A percentile compares a stretch with the other conserved stretches of the same genome.
Evolutionary conservation across 2,329 filamentous ascomycete genomes (phyloP).

Genomic region (Lachnellula subtilissima): DNA sequence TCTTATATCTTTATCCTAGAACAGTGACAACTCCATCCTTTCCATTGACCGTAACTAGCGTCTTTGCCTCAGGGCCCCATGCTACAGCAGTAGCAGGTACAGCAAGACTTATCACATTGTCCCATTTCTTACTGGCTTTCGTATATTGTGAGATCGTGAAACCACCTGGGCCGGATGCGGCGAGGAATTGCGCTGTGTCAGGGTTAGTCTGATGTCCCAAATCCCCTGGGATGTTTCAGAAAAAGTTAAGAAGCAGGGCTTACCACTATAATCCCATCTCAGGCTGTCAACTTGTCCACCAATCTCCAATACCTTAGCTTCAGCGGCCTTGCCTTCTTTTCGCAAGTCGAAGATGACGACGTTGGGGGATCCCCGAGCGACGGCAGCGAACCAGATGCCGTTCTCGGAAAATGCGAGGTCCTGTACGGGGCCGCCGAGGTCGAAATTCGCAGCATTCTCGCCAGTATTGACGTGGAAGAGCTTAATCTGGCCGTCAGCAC

Average conservation of each 20-base stretch:
- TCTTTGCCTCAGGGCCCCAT: conserved; percentile 74
- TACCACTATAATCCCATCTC: conserved; percentile 86
- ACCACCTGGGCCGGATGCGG: conserved; percentile 73
- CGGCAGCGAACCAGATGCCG: conserved; percentile 89
- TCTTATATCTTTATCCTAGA: conserved; percentile 41
- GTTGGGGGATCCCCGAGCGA: conserved; percentile 68
- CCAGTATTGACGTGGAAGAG: conserved; percentile 84
- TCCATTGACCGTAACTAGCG: conserved; percentile 67
- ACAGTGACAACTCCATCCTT: conserved; percentile 69
- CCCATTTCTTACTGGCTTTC: conserved; percentile 85
- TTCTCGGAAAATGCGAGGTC: conserved; percentile 89
- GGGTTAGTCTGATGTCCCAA: too few species aligned
- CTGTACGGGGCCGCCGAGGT: conserved; percentile 63
- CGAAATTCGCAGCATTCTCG: conserved; percentile 70
- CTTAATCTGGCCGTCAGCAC: conserved; percentile 74
- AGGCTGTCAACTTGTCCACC: conserved; percentile 73
- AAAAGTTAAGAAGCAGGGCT: too few species aligned
- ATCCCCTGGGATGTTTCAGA: too few species aligned
- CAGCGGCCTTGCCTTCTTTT: conserved; percentile 77
- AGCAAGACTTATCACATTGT: conserved; percentile 74
- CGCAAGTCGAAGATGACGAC: conserved; percentile 89
- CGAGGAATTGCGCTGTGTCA: conserved; percentile 63
- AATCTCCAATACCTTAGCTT: conserved; percentile 79
- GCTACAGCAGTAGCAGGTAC: conserved; percentile 66
- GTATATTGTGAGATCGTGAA: conserved; percentile 85